Base-by-base conservation (phyloP, 2,329 filamentous ascomycete species). In the Lasiodiplodia hormozganensis region DNA sequence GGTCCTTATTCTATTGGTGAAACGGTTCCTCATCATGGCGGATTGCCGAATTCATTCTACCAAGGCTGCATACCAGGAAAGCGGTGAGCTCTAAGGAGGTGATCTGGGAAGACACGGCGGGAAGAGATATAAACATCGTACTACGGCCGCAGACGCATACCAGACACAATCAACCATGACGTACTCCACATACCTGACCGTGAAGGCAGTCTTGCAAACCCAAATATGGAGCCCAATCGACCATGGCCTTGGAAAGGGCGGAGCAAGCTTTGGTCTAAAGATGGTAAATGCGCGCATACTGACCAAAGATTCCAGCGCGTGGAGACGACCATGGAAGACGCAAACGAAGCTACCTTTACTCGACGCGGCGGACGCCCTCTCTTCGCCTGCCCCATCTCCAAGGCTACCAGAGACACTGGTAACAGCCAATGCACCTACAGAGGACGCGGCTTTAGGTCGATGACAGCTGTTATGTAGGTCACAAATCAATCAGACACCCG, bases 281-380 rank as follows among this genome's bases (percentile, higher is more conserved):
- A 53, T n/a, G 14, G 16, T 7, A 0, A 56, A 34, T 25, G 47
- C 28, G 1, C 28, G 47, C 7, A 36, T 28, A 56, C 53, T 56
- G 31, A 56, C 28, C 53, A 6, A 28, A 12, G 6, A 16, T 18
- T 34, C 5, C 16, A 56, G 53, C 2, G 12, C 18, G 7, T 4
- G 16, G 2, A 36, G 0, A 3, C 16, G 2, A 36, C 0, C 5
- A 6, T 3, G 25, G 3, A 12, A 23, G 14, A 18, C 12, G 5
- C 18, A 11, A 51, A 12, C 8, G 18, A 51, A n/a, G 0, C 23
- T 51, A 18, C 4, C n/a, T 3, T 14, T n/a, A 36, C 53, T 36
- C 16, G 12, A 11, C 28, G 31, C 31, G 31, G 53, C 21, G 28
- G 14, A 10, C 53, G 28, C 16, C 7, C 28, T 7, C 31, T 34